Percentiles rank a stretch among this genome's conserved stretches.
phyloP scores from a whole-genome alignment of 1,284 basidiomycete species.

The Naganishia sp. region DNA sequence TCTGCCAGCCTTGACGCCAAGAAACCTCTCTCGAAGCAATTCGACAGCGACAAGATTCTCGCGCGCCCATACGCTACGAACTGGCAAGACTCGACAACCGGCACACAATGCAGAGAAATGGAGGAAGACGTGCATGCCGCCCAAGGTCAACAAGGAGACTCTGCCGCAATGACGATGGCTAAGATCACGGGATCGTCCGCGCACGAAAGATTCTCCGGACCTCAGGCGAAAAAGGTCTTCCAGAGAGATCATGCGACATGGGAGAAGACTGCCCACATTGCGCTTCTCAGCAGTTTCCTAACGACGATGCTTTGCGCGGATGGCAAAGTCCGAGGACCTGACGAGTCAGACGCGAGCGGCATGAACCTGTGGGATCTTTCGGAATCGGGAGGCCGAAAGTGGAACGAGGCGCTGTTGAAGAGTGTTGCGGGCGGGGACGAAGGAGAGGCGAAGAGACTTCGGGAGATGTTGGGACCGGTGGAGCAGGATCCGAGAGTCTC shows the following conservation, averaged over 20 bases:
- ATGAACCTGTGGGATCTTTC: slow-evolving; percentile 69
- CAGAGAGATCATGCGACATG: slow-evolving; percentile 65
- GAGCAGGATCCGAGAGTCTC: slow-evolving; percentile 73
- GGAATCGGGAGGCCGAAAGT: slow-evolving; percentile 65
- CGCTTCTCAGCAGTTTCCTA: slow-evolving; percentile 79
- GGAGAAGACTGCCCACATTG: slow-evolving; percentile 67
- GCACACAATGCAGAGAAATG: slow-evolving; percentile 64
- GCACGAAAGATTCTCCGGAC: slow-evolving; percentile 84
- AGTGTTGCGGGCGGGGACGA: slow-evolving; percentile 38
- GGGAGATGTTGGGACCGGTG: slow-evolving; percentile 68
- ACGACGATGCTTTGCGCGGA: slow-evolving; percentile 69
- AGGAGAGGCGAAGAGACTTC: slow-evolving; percentile 67
- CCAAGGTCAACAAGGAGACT: slow-evolving; percentile 4
- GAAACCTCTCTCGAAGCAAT: slow-evolving; percentile 5
- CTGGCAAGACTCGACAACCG: slow-evolving; percentile 90
- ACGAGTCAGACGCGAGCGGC: slow-evolving; percentile 73
- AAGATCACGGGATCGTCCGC: slow-evolving; percentile 66
- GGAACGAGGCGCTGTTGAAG: slow-evolving; percentile 63
- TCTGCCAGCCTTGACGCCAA: slow-evolving; percentile 52
- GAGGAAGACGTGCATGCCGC: slow-evolving; percentile 13
- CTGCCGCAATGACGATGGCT: slow-evolving; percentile 26
- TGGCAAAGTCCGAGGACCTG: slow-evolving; percentile 53
- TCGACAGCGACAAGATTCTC: slow-evolving; percentile 60
- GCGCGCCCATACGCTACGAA: slow-evolving; percentile 73
- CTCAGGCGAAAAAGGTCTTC: slow-evolving; percentile 76